Base-by-base conservation (phyloP, 305 asterid genomes). In the Fraxinus nigra region DNA sequence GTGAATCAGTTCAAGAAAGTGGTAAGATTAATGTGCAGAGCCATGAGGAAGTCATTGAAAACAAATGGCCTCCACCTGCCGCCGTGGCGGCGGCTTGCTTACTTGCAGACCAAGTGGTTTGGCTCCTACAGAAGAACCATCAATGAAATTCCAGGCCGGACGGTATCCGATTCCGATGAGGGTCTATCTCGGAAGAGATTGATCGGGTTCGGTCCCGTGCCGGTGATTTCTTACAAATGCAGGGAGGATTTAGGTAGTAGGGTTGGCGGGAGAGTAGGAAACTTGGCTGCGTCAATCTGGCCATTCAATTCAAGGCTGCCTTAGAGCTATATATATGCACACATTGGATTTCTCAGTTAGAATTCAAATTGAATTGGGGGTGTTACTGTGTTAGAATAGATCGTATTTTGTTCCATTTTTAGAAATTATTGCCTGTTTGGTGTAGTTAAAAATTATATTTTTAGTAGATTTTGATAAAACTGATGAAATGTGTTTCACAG, bases 71-170 rank as follows among this genome's bases (percentile, higher is more conserved):
- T 95, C 22, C 79, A 61, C 24, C 82, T 95, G 80, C 92, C 99
- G 18, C 97, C 99, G 5, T 94, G 99, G 99, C 92, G 98, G 75
- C 87, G 94, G 80, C 77, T 82, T 0, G 79, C 85, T 7, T 93
- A 92, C 90, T 72, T 85, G 93, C 89, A 91, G 59, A 87, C 92
- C 16, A 95, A 90, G 82, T 93, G 97, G 99, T 85, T 91, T 7
- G 88, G 86, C 3, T 33, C 93, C 0, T 90, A 92, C 48, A 91
- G 85, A 67, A 77, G 98, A 76, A 95, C 94, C 20, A 81, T 69
- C 7, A 92, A 91, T 18, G 92, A 91, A 37, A 48, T 85, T 81
- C 72, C 91, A 2, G 43, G 75, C 11, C n/a, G 78, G 3, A 48
- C 61, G 6, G 14, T 33, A 20, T 26, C 5, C 74, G 26, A 75